These are phyloP conservation scores for Salix exigua DNA, from an alignment of 345 rosid genomes.

Conservation along the genomic window DNA sequence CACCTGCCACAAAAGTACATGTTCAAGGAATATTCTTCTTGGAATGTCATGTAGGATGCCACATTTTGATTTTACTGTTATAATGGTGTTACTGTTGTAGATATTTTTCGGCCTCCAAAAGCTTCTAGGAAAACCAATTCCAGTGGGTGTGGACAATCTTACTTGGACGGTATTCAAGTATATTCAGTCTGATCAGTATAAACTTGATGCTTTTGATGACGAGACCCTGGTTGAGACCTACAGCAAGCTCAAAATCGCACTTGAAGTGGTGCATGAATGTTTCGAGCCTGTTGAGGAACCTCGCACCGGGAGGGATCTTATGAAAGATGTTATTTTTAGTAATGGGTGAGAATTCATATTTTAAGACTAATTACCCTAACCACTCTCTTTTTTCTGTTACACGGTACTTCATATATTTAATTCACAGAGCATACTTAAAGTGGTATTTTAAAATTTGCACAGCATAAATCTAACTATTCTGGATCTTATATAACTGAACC, in stretches of 20 bases:
- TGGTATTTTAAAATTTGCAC: too few relatives aligned
- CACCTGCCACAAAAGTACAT: not conserved
- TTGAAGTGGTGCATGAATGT: conserved; percentile 82
- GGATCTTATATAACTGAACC: too few relatives aligned
- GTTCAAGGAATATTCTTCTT: not conserved
- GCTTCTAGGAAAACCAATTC: conserved; percentile 60
- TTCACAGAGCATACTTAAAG: too few relatives aligned
- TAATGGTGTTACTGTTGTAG: conserved; percentile 35
- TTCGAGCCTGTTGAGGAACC: conserved; percentile 64
- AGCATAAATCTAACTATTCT: too few relatives aligned
- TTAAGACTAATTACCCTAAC: not conserved
- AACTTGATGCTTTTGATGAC: conserved; percentile 26
- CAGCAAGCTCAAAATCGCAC: conserved; percentile 65
- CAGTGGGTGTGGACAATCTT: conserved; percentile 51
- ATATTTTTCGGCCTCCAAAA: conserved; percentile 49
- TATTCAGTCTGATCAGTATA: conserved; percentile 22
- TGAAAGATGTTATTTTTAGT: conserved; percentile 67
- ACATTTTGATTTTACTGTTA: conserved; percentile 8
- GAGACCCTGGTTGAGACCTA: conserved; percentile 47
- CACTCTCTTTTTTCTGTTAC: not conserved
- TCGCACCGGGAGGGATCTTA: conserved; percentile 50
- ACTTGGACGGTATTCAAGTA: conserved; percentile 67
- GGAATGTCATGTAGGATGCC: not conserved
- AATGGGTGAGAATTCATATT: conserved; percentile 44
- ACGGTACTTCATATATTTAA: not conserved